Evolutionary conservation across 805 yeast species (phyloP).

Genomic region (Metschnikowia lachancei): DNA sequence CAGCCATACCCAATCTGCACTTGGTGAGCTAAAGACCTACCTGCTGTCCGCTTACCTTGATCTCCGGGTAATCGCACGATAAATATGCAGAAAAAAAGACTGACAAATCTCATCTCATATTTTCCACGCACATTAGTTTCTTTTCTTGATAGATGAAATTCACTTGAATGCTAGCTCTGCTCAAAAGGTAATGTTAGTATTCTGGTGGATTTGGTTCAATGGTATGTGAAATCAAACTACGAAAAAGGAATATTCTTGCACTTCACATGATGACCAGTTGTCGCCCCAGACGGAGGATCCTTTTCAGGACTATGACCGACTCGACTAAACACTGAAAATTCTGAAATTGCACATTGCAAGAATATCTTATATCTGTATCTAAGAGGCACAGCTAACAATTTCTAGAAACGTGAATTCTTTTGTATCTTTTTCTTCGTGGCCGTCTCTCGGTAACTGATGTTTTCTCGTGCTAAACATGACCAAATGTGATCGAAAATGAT

Average conservation of each 20-base stretch:
- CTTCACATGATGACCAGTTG: constrained; percentile 57
- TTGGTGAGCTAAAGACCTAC: background rate
- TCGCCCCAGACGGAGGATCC: constrained; percentile 76
- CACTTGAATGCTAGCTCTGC: constrained; percentile 5
- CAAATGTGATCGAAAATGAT: constrained; percentile 40
- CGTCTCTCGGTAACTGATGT: constrained; percentile 45
- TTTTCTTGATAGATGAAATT: background rate
- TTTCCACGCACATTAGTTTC: background rate
- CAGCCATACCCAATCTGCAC: background rate
- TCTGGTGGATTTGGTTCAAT: constrained; percentile 11
- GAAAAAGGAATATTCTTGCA: background rate
- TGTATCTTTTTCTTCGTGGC: background rate
- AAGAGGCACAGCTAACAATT: constrained; percentile 16
- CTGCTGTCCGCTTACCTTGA: background rate
- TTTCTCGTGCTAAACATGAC: constrained; percentile 64
- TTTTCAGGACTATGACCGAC: constrained; percentile 63
- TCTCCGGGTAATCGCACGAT: constrained; percentile 14
- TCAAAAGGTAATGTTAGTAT: constrained; percentile 2
- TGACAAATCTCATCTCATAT: background rate
- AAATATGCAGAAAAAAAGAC: constrained; percentile 1
- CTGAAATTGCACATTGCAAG: constrained; percentile 37
- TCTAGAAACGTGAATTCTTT: background rate
- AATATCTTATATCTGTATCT: background rate
- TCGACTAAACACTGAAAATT: constrained; percentile 70
- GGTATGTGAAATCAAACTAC: constrained; percentile 13